Percentiles rank a stretch among this genome's conserved stretches.
These are phyloP conservation scores for Ballota nigra DNA, from an alignment of 257 asterid species.

Conservation along the genomic window DNA sequence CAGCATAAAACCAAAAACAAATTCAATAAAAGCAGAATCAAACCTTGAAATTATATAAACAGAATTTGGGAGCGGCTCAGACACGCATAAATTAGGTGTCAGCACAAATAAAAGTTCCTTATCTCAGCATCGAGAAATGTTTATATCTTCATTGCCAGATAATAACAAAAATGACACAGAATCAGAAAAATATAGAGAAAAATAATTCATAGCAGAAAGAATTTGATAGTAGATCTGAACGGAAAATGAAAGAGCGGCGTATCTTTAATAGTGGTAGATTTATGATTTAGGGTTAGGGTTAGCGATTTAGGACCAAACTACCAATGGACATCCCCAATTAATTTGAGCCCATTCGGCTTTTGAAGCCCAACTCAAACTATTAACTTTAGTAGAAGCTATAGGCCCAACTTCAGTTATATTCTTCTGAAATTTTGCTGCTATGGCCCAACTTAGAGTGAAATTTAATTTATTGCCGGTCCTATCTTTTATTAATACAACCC, in stretches of 20 bases:
- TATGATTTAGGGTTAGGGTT: constrained; percentile 25
- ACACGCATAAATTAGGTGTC: constrained; percentile 77
- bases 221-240: neutral
- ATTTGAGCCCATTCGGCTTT: neutral
- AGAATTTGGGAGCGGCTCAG: constrained; percentile 49
- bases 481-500: no score
- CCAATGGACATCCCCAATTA: neutral
- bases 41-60: neutral
- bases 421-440: no score
- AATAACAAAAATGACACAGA: no score
- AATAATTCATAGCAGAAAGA: neutral
- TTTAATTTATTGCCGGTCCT: no score
- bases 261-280: neutral
- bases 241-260: neutral
- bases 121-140: constrained; percentile 75
- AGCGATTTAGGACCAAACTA: neutral
- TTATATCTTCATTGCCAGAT: constrained; percentile 34
- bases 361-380: neutral
- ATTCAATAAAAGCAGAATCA: neutral
- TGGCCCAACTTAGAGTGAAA: no score
- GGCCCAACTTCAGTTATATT: neutral
- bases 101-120: constrained; percentile 35
- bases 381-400: neutral
- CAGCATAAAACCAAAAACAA: neutral
- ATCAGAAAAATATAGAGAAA: neutral